These are phyloP conservation scores for Cystobasidium pallidum DNA, from an alignment of 1,284 basidiomycete genomes.

Conservation along the genomic window DNA sequence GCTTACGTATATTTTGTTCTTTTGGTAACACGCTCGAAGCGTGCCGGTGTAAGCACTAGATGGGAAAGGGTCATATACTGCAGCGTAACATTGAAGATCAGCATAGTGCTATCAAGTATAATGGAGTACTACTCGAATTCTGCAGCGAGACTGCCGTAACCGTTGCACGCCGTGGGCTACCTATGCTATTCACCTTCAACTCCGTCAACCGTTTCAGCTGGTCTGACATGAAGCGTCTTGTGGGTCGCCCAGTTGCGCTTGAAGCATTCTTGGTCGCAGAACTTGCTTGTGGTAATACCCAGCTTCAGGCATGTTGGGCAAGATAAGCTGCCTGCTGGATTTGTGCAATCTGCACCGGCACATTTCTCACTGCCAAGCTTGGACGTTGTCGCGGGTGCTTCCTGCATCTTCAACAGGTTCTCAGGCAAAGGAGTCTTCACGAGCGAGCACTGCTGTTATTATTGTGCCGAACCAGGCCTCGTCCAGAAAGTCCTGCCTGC, in stretches of 20 bases:
- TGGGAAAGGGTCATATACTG: conserved; percentile 71
- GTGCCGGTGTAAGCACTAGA: conserved; percentile 70
- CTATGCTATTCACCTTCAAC: conserved; percentile 62
- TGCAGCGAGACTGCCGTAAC: neutral
- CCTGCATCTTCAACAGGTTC: conserved; percentile 10
- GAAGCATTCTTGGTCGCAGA: conserved; percentile 83
- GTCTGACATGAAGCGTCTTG: conserved; percentile 68
- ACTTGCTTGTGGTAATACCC: conserved; percentile 77
- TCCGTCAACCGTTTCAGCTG: conserved; percentile 60
- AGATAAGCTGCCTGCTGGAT: conserved; percentile 33
- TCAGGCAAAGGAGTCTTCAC: neutral
- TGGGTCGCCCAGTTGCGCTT: conserved; percentile 66
- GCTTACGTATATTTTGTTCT: conserved; percentile 39
- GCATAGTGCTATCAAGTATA: too few relatives aligned
- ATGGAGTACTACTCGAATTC: too few relatives aligned
- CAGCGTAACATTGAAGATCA: neutral
- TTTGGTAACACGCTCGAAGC: conserved; percentile 72
- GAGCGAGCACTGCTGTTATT: neutral
- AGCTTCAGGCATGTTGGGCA: conserved; percentile 45
- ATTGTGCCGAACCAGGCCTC: neutral
- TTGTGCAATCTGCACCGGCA: conserved; percentile 35
- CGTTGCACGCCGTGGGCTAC: neutral
- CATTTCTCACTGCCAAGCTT: conserved; percentile 28
- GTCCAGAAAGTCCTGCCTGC: conserved; percentile 11
- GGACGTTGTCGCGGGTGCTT: conserved; percentile 41